Base-by-base conservation (phyloP, 345 rosid genomes). In the Cardamine occulta region DNA sequence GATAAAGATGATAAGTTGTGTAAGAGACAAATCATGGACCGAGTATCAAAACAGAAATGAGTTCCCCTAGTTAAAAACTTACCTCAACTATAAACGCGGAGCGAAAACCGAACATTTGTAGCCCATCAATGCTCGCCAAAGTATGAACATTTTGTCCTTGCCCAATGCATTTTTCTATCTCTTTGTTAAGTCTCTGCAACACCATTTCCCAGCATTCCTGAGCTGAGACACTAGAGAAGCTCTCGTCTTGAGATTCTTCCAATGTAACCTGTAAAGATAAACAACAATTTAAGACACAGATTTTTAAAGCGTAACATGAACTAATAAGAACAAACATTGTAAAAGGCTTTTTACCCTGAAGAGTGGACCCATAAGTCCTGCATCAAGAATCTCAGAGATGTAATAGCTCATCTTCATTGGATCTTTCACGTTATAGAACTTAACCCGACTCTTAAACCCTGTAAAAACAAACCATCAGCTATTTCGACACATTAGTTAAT, bases 131-230 rank as follows among this genome's bases (percentile, higher is more conserved):
- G 63, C 24, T 60, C 28, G 73, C 42, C 35, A 83, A 64, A 19
- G 75, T 71, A 39, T 18, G 39, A 72, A 83, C 17, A 42, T 21
- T n/a, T 10, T n/a, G 7, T 56, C 26, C 51, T 23, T 66, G 72
- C 23, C 47, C 14, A 45, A 26, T 42, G n/a, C 64, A 47, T 29
- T 35, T 47, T 39, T 15, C 14, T 3, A 57, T 34, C 60, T 66
- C 59, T 66, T 45, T 19, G 77, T 81, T 89, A 42, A 88, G 70
- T 53, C 77, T 75, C 66, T 78, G 76, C 72, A 85, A 35, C 64
- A 91, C 95, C 87, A 84, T 86, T 66, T 88, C 95, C 98, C 97
- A 94, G 83, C 98, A 91, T 74, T 82, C 73, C 66, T 87, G 87
- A 14, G 85, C 81, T 9, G 97, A 89, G 80, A 77, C 56, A 77